Percentiles rank a stretch among this genome's conserved stretches.
These are phyloP conservation scores for Quillaja saponaria DNA, from an alignment of 306 rosid species.

Conservation along the genomic window DNA sequence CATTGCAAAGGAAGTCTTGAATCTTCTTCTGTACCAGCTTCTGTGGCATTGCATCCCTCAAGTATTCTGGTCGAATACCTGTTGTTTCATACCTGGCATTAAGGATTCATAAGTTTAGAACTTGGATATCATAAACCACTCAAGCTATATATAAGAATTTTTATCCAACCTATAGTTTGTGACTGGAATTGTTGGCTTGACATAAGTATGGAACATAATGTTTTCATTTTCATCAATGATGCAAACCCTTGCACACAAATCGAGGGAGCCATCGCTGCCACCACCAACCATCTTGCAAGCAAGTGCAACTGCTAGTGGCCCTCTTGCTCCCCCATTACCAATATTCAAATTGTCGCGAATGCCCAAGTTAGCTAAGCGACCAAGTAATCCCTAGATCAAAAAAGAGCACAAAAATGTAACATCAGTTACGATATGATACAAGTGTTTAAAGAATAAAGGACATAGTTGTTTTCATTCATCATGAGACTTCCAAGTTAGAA, in stretches of 20 bases:
- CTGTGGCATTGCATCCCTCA: constrained; percentile 81
- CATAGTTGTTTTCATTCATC: too few species aligned
- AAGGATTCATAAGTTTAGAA: neutral
- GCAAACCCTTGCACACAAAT: constrained; percentile 86
- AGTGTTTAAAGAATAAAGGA: too few species aligned
- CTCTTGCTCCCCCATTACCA: constrained; percentile 52
- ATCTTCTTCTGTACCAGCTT: constrained; percentile 75
- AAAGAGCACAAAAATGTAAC: neutral
- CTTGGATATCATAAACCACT: too few species aligned
- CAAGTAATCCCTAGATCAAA: constrained; percentile 53
- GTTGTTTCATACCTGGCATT: constrained; percentile 75
- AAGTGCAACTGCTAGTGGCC: constrained; percentile 70
- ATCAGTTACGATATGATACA: too few species aligned
- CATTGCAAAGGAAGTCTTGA: constrained; percentile 86
- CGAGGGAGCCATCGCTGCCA: constrained; percentile 83
- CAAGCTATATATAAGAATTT: neutral
- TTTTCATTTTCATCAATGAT: constrained; percentile 74
- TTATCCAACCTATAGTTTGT: constrained; percentile 66
- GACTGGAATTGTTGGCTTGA: constrained; percentile 71
- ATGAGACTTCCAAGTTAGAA: too few species aligned
- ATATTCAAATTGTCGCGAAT: constrained; percentile 59
- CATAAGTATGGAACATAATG: constrained; percentile 76
- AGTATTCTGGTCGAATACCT: constrained; percentile 76
- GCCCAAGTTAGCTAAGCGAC: constrained; percentile 71
- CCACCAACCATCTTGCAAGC: constrained; percentile 98